These are phyloP conservation scores for Aspergillus uvarum DNA, from an alignment of 2,329 filamentous ascomycete species.

Conservation along the genomic window DNA sequence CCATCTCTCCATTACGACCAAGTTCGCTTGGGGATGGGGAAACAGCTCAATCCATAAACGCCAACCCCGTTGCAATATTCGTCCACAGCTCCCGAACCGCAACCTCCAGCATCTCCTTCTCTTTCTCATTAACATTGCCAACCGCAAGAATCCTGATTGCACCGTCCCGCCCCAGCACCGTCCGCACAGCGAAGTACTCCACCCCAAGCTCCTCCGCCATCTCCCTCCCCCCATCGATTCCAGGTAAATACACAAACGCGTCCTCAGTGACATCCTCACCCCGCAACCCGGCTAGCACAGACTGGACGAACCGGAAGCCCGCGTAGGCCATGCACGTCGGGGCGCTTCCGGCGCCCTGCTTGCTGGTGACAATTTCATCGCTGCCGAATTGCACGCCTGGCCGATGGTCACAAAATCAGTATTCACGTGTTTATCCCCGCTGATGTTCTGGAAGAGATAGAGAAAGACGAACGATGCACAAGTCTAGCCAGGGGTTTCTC, in stretches of 20 bases:
- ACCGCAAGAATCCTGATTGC: not conserved
- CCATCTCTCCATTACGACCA: no score
- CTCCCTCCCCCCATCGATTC: not conserved
- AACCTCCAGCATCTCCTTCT: not conserved
- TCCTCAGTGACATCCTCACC: not conserved
- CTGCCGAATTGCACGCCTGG: not conserved
- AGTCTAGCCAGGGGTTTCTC: not conserved
- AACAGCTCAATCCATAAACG: no score
- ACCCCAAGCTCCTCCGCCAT: not conserved
- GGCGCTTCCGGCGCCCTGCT: not conserved
- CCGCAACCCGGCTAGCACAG: not conserved
- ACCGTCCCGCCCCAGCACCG: not conserved
- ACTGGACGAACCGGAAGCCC: not conserved
- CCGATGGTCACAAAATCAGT: no score
- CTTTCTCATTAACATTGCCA: not conserved
- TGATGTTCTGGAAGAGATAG: not conserved
- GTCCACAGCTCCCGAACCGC: not conserved
- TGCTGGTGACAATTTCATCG: not conserved
- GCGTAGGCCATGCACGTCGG: constrained; percentile 1
- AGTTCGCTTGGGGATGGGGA: no score
- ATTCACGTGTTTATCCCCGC: no score
- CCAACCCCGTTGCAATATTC: not conserved
- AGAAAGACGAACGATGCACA: not conserved
- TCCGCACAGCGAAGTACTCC: not conserved
- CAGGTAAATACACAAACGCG: not conserved